Evolutionary conservation across 176 grass and related monocot genomes (phyloP).

Genomic region (Juncus effusus): DNA sequence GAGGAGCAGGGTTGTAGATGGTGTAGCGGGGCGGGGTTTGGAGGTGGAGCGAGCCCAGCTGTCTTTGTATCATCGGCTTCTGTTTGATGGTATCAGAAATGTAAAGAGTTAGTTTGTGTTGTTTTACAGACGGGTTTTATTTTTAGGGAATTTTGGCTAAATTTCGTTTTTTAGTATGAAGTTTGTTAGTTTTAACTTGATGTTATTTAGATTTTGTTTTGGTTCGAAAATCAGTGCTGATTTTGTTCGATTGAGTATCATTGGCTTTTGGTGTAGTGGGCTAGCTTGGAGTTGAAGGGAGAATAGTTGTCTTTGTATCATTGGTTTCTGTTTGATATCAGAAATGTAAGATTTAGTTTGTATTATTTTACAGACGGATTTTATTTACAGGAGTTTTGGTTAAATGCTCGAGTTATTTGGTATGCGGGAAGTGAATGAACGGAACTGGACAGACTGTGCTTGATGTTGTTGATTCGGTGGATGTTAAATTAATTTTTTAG

Average conservation of each 20-base stretch:
- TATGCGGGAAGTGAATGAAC: too few relatives aligned
- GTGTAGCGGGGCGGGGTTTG: constrained; percentile 42
- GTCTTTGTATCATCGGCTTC: constrained; percentile 50
- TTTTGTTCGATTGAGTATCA: too few relatives aligned
- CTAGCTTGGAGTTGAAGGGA: constrained; percentile 33
- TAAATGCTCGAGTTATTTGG: too few relatives aligned
- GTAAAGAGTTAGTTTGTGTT: constrained; percentile 11
- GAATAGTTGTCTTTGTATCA: constrained; percentile 46
- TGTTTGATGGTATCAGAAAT: constrained; percentile 1
- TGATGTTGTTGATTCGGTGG: too few relatives aligned
- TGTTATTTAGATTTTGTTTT: too few relatives aligned
- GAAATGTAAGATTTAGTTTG: constrained; percentile 13
- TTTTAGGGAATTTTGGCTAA: too few relatives aligned
- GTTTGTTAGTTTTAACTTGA: too few relatives aligned
- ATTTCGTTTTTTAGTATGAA: too few relatives aligned
- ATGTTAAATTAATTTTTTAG: too few relatives aligned
- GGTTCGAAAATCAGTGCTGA: too few relatives aligned
- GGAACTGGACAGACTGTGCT: too few relatives aligned
- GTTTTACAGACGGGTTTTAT: constrained; percentile 16
- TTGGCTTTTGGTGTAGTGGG: constrained; percentile 36
- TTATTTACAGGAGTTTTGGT: too few relatives aligned
- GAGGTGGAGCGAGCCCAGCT: constrained; percentile 44
- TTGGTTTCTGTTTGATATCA: constrained; percentile 32
- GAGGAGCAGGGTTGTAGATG: constrained; percentile 62
- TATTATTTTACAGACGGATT: constrained; percentile 19